Percentiles rank a stretch among this genome's conserved stretches.
Conservation (phyloP, 1,284 basidiomycete species). For the Clitocybe nebularis region DNA sequence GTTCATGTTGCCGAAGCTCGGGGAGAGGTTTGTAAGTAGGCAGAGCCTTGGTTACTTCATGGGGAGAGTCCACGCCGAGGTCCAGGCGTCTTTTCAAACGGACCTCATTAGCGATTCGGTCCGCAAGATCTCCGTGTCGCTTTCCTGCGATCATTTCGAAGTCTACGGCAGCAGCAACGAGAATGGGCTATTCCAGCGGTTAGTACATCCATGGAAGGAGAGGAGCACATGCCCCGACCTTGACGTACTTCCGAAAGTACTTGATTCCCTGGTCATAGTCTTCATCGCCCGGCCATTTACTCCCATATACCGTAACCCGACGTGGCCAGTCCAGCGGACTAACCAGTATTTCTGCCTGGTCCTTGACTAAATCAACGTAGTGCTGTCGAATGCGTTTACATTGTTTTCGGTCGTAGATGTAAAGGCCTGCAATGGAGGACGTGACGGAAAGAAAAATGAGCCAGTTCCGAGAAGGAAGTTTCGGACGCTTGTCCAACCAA, state of each 20-base stretch:
- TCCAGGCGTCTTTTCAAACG: constrained; percentile 61
- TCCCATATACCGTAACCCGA: constrained; percentile 84
- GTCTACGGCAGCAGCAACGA: constrained; percentile 93
- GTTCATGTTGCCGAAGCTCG: constrained; percentile 55
- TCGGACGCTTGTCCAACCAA: constrained; percentile 74
- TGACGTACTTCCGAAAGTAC: constrained; percentile 95
- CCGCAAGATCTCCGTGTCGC: constrained; percentile 80
- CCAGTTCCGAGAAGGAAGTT: constrained; percentile 89
- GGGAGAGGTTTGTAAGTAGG: constrained; percentile 58
- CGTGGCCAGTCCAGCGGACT: constrained; percentile 69
- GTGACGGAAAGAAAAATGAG: constrained; percentile 85
- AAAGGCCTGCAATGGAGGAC: constrained; percentile 67
- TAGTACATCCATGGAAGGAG: constrained; percentile 10
- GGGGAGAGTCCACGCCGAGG: constrained; percentile 56
- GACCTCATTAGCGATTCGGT: constrained; percentile 71
- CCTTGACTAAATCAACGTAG: constrained; percentile 79
- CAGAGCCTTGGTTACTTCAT: constrained; percentile 40
- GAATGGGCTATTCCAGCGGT: constrained; percentile 73
- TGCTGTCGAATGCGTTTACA: constrained; percentile 74
- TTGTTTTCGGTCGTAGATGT: constrained; percentile 81
- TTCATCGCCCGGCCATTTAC: constrained; percentile 93
- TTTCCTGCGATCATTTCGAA: constrained; percentile 83
- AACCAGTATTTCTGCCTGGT: constrained; percentile 68
- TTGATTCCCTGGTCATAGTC: constrained; percentile 81
- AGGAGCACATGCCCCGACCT: constrained; percentile 53